phyloP scores from a whole-genome alignment of 768 basidiomycete species.

The Lepiota brunneoincarnata region DNA sequence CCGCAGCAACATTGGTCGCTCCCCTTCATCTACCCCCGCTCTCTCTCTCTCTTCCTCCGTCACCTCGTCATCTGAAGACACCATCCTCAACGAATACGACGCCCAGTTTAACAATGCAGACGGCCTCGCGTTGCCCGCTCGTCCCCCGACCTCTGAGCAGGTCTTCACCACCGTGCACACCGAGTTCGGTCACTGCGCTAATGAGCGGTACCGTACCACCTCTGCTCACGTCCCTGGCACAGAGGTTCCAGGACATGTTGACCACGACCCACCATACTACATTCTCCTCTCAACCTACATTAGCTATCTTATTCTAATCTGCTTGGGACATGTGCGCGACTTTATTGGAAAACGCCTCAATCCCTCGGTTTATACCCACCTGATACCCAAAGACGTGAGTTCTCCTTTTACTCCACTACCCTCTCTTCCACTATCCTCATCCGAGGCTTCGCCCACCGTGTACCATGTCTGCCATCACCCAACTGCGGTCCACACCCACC shows the following conservation, averaged over 20 bases:
- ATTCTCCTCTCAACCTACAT: conserved; percentile 90
- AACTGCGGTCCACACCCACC: background rate
- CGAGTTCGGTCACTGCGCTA: conserved; percentile 90
- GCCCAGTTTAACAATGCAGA: conserved; percentile 43
- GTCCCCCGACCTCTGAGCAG: conserved; percentile 80
- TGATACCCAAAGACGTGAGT: conserved; percentile 82
- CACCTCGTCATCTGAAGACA: conserved; percentile 68
- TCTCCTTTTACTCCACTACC: conserved; percentile 6
- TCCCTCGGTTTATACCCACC: conserved; percentile 68
- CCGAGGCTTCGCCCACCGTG: background rate
- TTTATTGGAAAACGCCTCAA: conserved; percentile 88
- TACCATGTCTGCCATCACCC: background rate
- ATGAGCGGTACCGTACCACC: conserved; percentile 68
- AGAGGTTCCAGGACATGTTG: conserved; percentile 51
- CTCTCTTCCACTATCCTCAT: conserved; percentile 4
- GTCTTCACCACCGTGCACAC: conserved; percentile 77
- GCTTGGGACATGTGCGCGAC: conserved; percentile 90
- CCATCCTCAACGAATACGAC: conserved; percentile 55
- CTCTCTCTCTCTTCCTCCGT: conserved; percentile 73
- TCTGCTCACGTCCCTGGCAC: conserved; percentile 57
- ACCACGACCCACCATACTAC: conserved; percentile 90
- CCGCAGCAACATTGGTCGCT: conserved; percentile 33
- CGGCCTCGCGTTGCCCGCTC: conserved; percentile 56
- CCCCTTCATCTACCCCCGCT: conserved; percentile 66
- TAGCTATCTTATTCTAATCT: conserved; percentile 90